Percentiles rank a stretch among this genome's conserved stretches.
These are phyloP conservation scores for Saitozyma sp. DNA, from an alignment of 768 basidiomycete genomes.

Conservation along the genomic window DNA sequence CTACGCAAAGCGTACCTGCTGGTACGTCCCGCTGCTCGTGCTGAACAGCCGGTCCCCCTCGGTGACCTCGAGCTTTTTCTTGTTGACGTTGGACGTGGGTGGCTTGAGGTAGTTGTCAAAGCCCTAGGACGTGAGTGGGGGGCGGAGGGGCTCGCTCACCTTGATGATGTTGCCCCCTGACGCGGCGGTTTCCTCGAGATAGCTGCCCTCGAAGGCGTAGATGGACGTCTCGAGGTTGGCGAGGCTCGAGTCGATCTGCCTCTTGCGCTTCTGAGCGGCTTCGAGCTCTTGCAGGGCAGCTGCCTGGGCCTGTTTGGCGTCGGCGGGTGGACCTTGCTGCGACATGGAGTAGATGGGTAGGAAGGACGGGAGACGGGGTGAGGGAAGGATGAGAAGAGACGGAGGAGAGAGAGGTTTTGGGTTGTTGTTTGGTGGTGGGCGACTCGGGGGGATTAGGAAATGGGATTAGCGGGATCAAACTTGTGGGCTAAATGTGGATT, in stretches of 20 bases:
- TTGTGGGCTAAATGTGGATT: too few relatives aligned
- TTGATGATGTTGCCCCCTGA: slow-evolving; percentile 56
- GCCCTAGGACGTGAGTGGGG: slow-evolving; percentile 27
- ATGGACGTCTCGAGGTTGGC: slow-evolving; percentile 53
- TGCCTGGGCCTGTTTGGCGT: slow-evolving; percentile 49
- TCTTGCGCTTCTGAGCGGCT: slow-evolving; percentile 37
- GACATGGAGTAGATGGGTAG: too few relatives aligned
- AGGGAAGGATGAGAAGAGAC: too few relatives aligned
- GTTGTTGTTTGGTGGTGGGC: not conserved
- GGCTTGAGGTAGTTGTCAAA: slow-evolving; percentile 55
- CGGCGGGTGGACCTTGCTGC: slow-evolving; percentile 40
- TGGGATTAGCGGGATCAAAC: not conserved
- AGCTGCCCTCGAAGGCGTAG: slow-evolving; percentile 54
- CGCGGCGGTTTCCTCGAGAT: slow-evolving; percentile 52
- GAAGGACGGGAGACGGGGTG: too few relatives aligned
- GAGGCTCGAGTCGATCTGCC: slow-evolving; percentile 34
- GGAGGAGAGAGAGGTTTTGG: too few relatives aligned
- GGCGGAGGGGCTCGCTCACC: slow-evolving; percentile 23
- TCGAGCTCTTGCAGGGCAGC: slow-evolving; percentile 42
- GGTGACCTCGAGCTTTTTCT: slow-evolving; percentile 38
- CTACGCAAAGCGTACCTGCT: slow-evolving; percentile 26
- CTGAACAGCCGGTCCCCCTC: slow-evolving; percentile 53
- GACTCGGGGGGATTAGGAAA: not conserved
- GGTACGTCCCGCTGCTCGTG: slow-evolving; percentile 50
- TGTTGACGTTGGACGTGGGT: slow-evolving; percentile 28